A percentile compares a stretch with the other conserved stretches of the same genome.
These are phyloP conservation scores for Pyrenopolyporus hunteri DNA, from an alignment of 495 filamentous ascomycete species.

Conservation along the genomic window DNA sequence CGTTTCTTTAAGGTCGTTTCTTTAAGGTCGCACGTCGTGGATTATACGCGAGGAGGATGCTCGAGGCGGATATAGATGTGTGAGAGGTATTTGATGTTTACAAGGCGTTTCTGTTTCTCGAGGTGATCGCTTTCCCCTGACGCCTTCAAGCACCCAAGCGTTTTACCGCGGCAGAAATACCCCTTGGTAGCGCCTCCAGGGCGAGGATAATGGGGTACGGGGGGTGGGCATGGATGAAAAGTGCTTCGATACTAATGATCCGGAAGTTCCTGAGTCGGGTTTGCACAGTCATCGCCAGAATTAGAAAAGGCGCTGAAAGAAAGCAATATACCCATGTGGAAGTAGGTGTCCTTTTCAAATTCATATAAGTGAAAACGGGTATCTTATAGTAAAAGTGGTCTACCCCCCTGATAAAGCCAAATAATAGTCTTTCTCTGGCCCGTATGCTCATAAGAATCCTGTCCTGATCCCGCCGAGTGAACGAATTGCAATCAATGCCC, in stretches of 20 bases:
- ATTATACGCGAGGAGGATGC: conserved; percentile 14
- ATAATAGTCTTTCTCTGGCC: background rate
- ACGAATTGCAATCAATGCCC: conserved; percentile 2
- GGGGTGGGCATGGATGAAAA: no score
- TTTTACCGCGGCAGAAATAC: no score
- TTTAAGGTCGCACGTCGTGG: conserved; percentile 8
- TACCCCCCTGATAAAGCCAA: no score
- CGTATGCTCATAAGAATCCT: background rate
- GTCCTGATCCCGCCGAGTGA: background rate
- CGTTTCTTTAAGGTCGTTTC: conserved; percentile 9
- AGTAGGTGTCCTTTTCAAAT: background rate
- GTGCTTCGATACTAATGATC: no score
- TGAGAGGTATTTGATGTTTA: conserved; percentile 11
- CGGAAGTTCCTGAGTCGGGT: no score
- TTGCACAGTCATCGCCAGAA: no score
- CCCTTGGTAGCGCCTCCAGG: no score
- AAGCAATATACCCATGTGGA: conserved; percentile 2
- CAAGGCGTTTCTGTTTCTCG: conserved; percentile 7
- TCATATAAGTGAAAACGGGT: conserved; percentile 21
- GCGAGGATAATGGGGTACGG: no score
- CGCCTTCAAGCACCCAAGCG: no score
- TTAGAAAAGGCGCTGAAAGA: no score
- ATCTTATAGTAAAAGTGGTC: conserved; percentile 17
- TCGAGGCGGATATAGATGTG: conserved; percentile 12
- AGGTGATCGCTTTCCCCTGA: background rate